Percentiles rank a stretch among this genome's conserved stretches.
phyloP scores from a whole-genome alignment of 148 eudicot species.

The Cornus kousa region DNA sequence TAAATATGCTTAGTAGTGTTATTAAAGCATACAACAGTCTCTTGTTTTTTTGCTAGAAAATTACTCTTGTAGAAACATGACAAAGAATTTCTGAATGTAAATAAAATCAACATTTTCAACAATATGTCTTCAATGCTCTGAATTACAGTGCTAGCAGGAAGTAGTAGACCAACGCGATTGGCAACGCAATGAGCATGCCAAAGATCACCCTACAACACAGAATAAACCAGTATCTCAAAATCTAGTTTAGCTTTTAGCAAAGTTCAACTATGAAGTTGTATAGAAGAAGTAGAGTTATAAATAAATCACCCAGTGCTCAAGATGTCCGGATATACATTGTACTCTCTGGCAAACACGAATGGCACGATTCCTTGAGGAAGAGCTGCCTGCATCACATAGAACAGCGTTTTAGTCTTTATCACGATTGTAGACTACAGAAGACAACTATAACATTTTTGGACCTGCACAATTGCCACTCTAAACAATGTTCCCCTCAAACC shows the following conservation, averaged over 20 bases:
- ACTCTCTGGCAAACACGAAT: slow-evolving; percentile 47
- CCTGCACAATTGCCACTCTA: slow-evolving; percentile 51
- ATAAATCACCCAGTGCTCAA: slow-evolving; percentile 46
- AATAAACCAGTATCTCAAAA: background rate
- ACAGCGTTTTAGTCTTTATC: background rate
- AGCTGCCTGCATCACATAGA: slow-evolving; percentile 36
- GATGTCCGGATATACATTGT: slow-evolving; percentile 39
- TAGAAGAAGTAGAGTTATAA: background rate
- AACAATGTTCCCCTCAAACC: slow-evolving; percentile 42
- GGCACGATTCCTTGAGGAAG: slow-evolving; percentile 57
- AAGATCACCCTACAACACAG: slow-evolving; percentile 32
- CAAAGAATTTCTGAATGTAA: background rate
- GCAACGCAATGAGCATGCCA: slow-evolving; percentile 43
- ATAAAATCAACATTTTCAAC: background rate
- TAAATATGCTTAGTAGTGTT: background rate
- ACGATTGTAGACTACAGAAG: background rate
- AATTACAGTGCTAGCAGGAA: slow-evolving; percentile 33
- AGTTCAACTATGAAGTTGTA: background rate
- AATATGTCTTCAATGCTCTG: background rate
- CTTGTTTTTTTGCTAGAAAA: background rate
- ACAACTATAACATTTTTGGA: background rate
- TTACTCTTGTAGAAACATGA: background rate
- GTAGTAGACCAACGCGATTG: slow-evolving; percentile 44
- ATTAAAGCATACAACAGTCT: background rate
- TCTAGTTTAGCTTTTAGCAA: slow-evolving; percentile 1